Base-by-base conservation (phyloP, 352 stramenopile genomes). In the Pythium biforme region DNA sequence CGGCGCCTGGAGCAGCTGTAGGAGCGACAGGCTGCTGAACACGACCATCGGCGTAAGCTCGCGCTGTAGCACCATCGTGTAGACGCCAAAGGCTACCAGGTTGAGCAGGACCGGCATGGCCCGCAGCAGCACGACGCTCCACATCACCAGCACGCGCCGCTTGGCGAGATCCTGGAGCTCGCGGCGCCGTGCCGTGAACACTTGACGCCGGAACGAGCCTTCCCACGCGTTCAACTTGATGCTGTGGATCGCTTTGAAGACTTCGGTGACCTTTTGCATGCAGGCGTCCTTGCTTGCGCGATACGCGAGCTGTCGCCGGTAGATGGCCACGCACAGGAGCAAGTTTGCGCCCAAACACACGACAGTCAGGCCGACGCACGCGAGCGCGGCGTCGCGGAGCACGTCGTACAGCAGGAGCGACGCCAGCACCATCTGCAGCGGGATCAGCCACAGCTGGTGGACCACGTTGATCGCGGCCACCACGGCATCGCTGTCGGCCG, bases 171-270 rank as follows among this genome's bases (percentile, higher is more conserved):
- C 31, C 31, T 10, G 31, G 5, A 34, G 10, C 31, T 34, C 31
- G 5, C 31, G 31, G 5, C 31, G 31, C 31, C 31, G 31, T 34
- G 31, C 31, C 5, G 10, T 5, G 10, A 11, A 34, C 5, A 34
- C 10, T 5, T 5, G 5, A 10, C 31, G 31, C 31, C 31, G 72
- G 69, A 98, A 95, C 9, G 84, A 81, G 29, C 76, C 56, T 59
- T 68, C 94, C 88, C 87, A 98, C 3, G 88, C 87, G 71, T 97
- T 97, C 54, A 97, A 90, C 74, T 98, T 98, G 76, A 98, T 85
- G 59, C 97, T 91, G n/a, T 79, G 71, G 61, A 98, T 97, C 5
- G 76, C 67, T 43, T 73, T 85, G 57, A 90, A 81, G 2, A 74
- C 77, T 40, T 90, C 79, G 11, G 70, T 70, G 4, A 90, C 64